Evolutionary conservation across 164 flowering plant species (phyloP).

Genomic region (Cinnamomum chago): DNA sequence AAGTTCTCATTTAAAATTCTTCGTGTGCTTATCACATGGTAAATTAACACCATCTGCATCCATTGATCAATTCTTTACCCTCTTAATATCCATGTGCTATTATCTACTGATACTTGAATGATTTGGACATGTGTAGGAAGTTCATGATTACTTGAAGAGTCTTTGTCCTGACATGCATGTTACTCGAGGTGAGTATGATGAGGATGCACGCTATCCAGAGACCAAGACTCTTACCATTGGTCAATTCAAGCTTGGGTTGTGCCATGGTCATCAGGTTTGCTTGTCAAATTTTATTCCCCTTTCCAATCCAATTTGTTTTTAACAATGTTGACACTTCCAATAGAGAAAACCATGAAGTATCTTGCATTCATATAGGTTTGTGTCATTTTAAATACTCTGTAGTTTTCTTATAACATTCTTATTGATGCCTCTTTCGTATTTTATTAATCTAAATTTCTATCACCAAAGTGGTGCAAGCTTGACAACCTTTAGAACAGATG

Average conservation of each 20-base stretch:
- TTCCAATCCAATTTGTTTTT: neutral
- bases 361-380: neutral
- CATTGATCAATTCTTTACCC: too few species aligned
- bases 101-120: neutral
- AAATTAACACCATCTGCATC: neutral
- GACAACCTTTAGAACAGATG: too few species aligned
- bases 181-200: conserved; percentile 88
- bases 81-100: too few species aligned
- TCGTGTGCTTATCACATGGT: neutral
- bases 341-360: too few species aligned
- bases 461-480: neutral
- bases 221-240: conserved; percentile 91
- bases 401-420: neutral
- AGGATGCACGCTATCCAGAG: conserved; percentile 80
- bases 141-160: conserved; percentile 87
- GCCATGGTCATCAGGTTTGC: conserved; percentile 96
- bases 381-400: neutral
- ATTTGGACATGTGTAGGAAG: conserved; percentile 42
- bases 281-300: conserved; percentile 5
- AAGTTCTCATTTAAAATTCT: too few species aligned
- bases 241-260: conserved; percentile 88
- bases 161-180: conserved; percentile 90
- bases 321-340: neutral
- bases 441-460: too few species aligned
- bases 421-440: neutral